phyloP scores from a whole-genome alignment of 2,329 filamentous ascomycete genomes.

The Calonectria crousiana region DNA sequence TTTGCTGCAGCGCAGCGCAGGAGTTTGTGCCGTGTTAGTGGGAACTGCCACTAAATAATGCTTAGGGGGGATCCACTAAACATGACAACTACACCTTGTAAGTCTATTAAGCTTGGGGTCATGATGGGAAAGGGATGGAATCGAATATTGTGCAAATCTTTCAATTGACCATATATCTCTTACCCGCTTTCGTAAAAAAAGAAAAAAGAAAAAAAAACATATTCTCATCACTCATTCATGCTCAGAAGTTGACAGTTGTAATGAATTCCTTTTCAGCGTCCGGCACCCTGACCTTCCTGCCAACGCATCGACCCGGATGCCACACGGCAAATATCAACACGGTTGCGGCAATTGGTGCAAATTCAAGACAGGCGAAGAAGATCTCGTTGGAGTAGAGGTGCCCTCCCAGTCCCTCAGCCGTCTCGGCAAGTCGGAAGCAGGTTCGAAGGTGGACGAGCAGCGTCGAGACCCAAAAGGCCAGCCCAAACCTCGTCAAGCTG shows the following conservation, averaged over 20 bases:
- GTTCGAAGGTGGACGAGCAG: conserved; percentile 65
- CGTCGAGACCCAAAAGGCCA: conserved; percentile 57
- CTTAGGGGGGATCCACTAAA: neutral
- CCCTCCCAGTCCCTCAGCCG: conserved; percentile 60
- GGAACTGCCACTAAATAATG: neutral
- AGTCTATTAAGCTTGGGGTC: neutral
- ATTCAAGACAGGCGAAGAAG: conserved; percentile 67
- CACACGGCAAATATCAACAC: conserved; percentile 57
- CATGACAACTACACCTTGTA: neutral
- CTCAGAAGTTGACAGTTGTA: conserved; percentile 29
- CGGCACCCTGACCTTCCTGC: conserved; percentile 37
- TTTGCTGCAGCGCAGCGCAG: neutral
- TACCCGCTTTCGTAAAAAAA: neutral
- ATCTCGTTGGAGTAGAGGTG: conserved; percentile 62
- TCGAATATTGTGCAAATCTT: neutral
- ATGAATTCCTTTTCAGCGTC: conserved; percentile 35
- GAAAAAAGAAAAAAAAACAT: neutral
- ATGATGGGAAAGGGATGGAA: neutral
- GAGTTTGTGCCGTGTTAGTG: neutral
- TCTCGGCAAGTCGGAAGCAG: conserved; percentile 67
- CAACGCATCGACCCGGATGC: conserved; percentile 47
- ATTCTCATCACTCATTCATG: neutral
- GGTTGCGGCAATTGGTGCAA: conserved; percentile 64
- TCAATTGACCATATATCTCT: neutral
- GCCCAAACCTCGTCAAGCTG: conserved; percentile 54